Evolutionary conservation across 2,329 filamentous ascomycete species (phyloP), one percentile per base, ranked within the genome.

Genomic region (Neophaeococcomyces mojaviensis): DNA sequence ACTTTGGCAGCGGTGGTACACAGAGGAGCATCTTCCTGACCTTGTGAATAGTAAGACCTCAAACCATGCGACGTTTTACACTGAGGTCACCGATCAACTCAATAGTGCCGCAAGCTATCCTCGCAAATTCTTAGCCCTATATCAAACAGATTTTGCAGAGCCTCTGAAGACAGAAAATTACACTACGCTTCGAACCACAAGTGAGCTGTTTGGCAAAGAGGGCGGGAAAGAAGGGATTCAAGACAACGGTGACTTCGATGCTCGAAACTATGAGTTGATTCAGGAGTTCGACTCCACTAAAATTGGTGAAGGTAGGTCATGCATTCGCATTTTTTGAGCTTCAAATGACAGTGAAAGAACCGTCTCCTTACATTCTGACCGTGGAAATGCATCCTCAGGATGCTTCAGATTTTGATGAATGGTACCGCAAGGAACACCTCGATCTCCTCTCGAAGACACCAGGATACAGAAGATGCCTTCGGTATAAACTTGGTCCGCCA

Each of bases 401-500:
- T 20, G 70, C 74, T 18, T 73, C 76, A 18, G 73, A 82, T 36
- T 71, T 82, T 45, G 65, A 73, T 46, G 78, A 73, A 59, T 94
- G 86, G 86, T 84, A 86, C 59, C 67, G 76, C 24, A 78, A 88
- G 50, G 86, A 92, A 61, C 86, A 92, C 61, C 72, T 83, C 16
- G 71, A 74, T 2, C 76, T 88, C 74, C 61, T 94, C 48, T 70
- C 81, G 50, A 83, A 83, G 58, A 76, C 88, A 0, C 82, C 85
- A 0, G 88, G 88, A 3, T 94, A 87, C 86, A 67, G 85, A 49
- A 79, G 87, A 31, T 88, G 83, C 64, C 74, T 77, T 48, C 84
- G 83, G 2, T 82, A 81, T 0, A 71, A 71, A 26, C 69, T 88
- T 2, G 79, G 82, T 46, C 68, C 75, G 18, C 68, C 68, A 15